Evolutionary conservation across 1,139 yeast genomes (phyloP).

Genomic region (Lodderomyces orthopsilosis): DNA sequence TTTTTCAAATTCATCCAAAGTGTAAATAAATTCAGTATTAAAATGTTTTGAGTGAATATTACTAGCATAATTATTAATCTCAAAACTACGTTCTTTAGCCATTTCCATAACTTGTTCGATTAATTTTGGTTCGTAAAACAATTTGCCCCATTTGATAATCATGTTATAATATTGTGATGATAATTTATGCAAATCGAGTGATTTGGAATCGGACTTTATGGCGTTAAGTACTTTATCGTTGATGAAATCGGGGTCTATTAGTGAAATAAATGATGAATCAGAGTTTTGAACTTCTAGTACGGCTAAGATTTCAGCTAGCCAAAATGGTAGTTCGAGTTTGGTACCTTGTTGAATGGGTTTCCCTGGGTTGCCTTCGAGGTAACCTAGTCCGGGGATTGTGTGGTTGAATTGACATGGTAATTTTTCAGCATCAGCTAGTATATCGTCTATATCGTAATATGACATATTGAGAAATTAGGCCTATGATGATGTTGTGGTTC

Average conservation of each 20-base stretch:
- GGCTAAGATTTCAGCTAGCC: conserved; percentile 85
- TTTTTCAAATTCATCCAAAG: conserved; percentile 76
- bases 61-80: conserved; percentile 69
- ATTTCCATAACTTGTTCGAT: conserved; percentile 53
- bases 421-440: conserved; percentile 69
- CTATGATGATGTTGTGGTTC: not conserved
- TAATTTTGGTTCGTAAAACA: conserved; percentile 67
- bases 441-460: conserved; percentile 85
- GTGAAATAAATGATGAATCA: conserved; percentile 41
- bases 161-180: conserved; percentile 65
- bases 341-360: conserved; percentile 61
- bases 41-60: conserved; percentile 43
- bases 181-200: conserved; percentile 67
- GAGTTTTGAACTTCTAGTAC: conserved; percentile 40
- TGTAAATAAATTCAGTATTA: conserved; percentile 52
- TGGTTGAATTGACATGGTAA: conserved; percentile 77
- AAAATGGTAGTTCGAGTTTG: conserved; percentile 76
- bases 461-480: conserved; percentile 5
- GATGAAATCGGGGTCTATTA: conserved; percentile 68
- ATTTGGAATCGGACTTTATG: conserved; percentile 68
- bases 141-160: conserved; percentile 69
- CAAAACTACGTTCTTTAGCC: conserved; percentile 62
- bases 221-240: conserved; percentile 70
- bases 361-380: conserved; percentile 80
- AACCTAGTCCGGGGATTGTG: conserved; percentile 82